Percentiles rank a stretch among this genome's conserved stretches.
These are phyloP conservation scores for Talaromyces sp. DNA, from an alignment of 2,329 filamentous ascomycete species.

Conservation along the genomic window DNA sequence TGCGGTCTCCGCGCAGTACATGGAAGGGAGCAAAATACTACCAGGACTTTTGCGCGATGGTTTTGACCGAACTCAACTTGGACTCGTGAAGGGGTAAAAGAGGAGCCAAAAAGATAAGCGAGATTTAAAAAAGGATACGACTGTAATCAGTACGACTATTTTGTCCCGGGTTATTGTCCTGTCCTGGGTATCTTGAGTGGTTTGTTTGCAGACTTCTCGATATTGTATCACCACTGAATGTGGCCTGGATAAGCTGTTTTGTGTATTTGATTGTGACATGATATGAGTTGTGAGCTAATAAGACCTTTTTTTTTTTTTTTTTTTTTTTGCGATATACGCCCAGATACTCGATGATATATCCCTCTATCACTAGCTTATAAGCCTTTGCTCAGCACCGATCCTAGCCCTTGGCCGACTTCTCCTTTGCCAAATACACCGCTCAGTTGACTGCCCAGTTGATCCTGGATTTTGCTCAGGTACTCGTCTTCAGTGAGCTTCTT, in stretches of 20 bases:
- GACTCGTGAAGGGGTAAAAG: background rate
- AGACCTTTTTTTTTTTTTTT: too few species aligned
- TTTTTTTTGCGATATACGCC: too few species aligned
- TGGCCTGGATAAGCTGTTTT: too few species aligned
- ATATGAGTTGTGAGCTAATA: too few species aligned
- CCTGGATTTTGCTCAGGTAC: constrained; percentile 30
- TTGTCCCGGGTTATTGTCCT: too few species aligned
- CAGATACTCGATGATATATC: background rate
- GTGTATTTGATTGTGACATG: too few species aligned
- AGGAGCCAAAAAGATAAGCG: too few species aligned
- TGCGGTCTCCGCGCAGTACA: constrained; percentile 32
- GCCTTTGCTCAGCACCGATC: constrained; percentile 24
- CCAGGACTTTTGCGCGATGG: constrained; percentile 37
- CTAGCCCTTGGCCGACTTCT: constrained; percentile 22
- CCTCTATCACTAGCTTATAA: constrained; percentile 9
- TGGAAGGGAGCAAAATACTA: constrained; percentile 46
- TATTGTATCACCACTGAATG: too few species aligned
- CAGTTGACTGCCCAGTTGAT: constrained; percentile 25
- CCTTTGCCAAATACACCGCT: constrained; percentile 28
- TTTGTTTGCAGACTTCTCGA: too few species aligned
- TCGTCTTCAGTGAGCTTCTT: constrained; percentile 30
- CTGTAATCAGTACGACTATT: too few species aligned
- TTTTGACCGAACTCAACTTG: constrained; percentile 40
- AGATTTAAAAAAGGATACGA: too few species aligned
- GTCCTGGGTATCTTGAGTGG: too few species aligned